A percentile compares a stretch with the other conserved stretches of the same genome.
Evolutionary conservation across 768 basidiomycete genomes (phyloP).

Genomic region (Podaxis sp.): DNA sequence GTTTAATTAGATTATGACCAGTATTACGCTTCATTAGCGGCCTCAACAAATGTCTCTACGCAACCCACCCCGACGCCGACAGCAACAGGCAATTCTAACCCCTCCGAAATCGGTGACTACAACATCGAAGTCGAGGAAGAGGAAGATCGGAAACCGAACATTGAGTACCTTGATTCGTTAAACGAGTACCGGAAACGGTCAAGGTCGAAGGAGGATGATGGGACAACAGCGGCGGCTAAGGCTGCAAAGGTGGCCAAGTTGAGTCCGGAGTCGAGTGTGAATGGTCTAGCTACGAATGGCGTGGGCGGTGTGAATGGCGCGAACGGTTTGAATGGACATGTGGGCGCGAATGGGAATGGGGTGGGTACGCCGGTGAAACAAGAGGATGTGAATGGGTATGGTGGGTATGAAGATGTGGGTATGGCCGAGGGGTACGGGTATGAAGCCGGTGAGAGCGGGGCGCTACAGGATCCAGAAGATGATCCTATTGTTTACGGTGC

Average conservation of each 20-base stretch:
- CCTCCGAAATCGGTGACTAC: slow-evolving; percentile 43
- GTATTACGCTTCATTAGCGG: slow-evolving; percentile 78
- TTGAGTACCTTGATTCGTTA: slow-evolving; percentile 66
- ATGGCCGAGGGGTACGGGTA: slow-evolving; percentile 23
- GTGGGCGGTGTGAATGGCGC: slow-evolving; percentile 9
- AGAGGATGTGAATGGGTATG: slow-evolving; percentile 24
- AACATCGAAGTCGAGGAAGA: slow-evolving; percentile 50
- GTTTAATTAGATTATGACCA: slow-evolving; percentile 65
- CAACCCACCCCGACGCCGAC: slow-evolving; percentile 63
- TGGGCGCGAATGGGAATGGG: slow-evolving; percentile 13
- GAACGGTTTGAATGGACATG: slow-evolving; percentile 20
- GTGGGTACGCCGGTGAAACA: slow-evolving; percentile 18
- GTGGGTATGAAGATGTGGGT: slow-evolving; percentile 22
- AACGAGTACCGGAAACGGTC: slow-evolving; percentile 78
- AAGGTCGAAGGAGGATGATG: slow-evolving; percentile 55
- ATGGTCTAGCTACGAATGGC: slow-evolving; percentile 8
- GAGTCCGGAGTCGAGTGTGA: slow-evolving; percentile 15
- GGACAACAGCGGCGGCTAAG: slow-evolving; percentile 27
- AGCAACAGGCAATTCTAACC: slow-evolving; percentile 42
- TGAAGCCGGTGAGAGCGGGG: slow-evolving; percentile 14
- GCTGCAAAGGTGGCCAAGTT: slow-evolving; percentile 40
- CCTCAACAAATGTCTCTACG: slow-evolving; percentile 53
- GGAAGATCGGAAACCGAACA: slow-evolving; percentile 64
- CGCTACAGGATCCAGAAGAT: slow-evolving; percentile 31
- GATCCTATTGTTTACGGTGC: slow-evolving; percentile 72